These are phyloP conservation scores for Ustilago trichophora DNA, from an alignment of 1,284 basidiomycete genomes.

Conservation along the genomic window DNA sequence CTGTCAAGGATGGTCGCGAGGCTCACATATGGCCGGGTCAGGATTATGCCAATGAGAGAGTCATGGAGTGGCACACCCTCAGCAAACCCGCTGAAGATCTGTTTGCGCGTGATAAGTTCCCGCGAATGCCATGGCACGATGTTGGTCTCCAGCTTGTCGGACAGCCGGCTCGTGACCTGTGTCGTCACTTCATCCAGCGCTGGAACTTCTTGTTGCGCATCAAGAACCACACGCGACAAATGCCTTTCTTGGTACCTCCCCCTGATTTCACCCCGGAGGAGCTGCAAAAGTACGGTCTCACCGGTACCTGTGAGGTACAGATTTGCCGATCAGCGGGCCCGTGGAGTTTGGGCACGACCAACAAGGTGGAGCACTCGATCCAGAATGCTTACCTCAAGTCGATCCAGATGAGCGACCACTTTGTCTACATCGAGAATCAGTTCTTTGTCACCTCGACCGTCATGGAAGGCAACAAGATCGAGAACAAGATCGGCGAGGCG, in stretches of 20 bases:
- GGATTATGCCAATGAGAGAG: slow-evolving; percentile 90
- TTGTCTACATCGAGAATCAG: slow-evolving; percentile 82
- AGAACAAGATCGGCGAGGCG: slow-evolving; percentile 94
- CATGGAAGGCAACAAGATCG: slow-evolving; percentile 84
- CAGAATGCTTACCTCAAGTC: slow-evolving; percentile 91
- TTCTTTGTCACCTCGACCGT: slow-evolving; percentile 97
- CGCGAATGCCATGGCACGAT: slow-evolving; percentile 99
- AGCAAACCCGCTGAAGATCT: slow-evolving; percentile 92
- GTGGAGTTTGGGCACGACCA: slow-evolving; percentile 92
- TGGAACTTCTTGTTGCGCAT: slow-evolving; percentile 68
- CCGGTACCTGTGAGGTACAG: slow-evolving; percentile 95
- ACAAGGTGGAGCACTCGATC: slow-evolving; percentile 88
- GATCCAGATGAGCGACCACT: slow-evolving; percentile 88
- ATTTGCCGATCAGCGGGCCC: slow-evolving; percentile 94
- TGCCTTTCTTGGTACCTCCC: slow-evolving; percentile 95
- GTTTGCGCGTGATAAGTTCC: slow-evolving; percentile 86
- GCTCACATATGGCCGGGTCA: slow-evolving; percentile 87
- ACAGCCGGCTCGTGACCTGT: slow-evolving; percentile 92
- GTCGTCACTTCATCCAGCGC: slow-evolving; percentile 93
- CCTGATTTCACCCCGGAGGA: slow-evolving; percentile 89
- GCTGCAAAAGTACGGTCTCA: slow-evolving; percentile 81
- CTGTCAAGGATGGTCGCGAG: slow-evolving; percentile 70
- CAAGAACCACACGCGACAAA: slow-evolving; percentile 81
- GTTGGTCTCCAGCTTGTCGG: slow-evolving; percentile 94
- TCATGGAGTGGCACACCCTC: slow-evolving; percentile 86